Base-by-base conservation (phyloP, 176 grass and related monocot species). In the Aegilops speltoides region DNA sequence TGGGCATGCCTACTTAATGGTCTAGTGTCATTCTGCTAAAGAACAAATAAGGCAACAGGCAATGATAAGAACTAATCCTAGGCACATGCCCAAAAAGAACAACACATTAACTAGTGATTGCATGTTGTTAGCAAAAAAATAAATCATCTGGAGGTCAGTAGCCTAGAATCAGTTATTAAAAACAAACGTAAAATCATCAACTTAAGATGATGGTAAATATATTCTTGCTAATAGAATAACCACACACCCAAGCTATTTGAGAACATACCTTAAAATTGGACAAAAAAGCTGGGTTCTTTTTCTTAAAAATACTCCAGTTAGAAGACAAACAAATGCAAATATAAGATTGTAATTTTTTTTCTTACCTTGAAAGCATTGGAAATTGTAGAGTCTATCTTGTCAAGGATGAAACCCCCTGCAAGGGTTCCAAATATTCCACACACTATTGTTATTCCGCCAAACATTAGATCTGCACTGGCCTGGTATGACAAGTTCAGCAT, bases 401-500 rank as follows among this genome's bases (percentile, higher is more conserved):
- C 97, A 88, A 96, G 94, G 69, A 94, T 66, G 68, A 96, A 80
- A 60, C 97, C 97, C 81, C 97, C 97, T 75, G 89, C 90, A 80
- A 99, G 84, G 64, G 97, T 99, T 90, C 97, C 97, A 88, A 94
- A 34, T 46, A 99, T 93, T 87, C 97, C 97, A 85, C 97, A 99
- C 11, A 99, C 87, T 88, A 99, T 99, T 86, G 97, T 99, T 89
- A 99, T 90, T 72, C 94, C 94, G 32, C 97, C 97, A 89, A 99
- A 99, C 94, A 96, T 94, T 61, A 94, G 38, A 87, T 99, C 97
- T 57, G 97, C 97, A 87, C 87, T 96, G 19, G 85, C 85, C 97
- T 99, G 92, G 79, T 76, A 91, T 70, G 75, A 59, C 64, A 91
- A 91, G 54, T 89, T 85, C 9, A 16, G 88, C 12, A 6, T 86